Conservation (phyloP, 1,139 yeast genomes). For the Geotrichum candidum region DNA sequence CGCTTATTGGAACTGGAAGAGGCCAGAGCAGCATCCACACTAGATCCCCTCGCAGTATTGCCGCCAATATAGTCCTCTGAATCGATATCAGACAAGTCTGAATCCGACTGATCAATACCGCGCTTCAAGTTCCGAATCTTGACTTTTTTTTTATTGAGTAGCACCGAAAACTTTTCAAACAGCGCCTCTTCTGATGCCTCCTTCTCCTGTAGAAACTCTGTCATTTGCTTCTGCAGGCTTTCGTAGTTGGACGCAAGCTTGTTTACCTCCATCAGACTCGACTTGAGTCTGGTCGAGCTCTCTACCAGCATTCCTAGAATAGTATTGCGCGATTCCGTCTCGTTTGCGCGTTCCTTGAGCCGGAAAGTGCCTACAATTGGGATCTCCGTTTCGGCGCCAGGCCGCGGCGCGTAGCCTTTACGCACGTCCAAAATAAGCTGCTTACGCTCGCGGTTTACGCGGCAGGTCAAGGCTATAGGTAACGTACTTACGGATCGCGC, state of each 20-base stretch:
- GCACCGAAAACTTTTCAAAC: conserved; percentile 24
- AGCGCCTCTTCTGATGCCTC: conserved; percentile 23
- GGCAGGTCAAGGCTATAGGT: conserved; percentile 3
- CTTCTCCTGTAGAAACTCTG: conserved; percentile 21
- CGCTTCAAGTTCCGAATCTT: conserved; percentile 21
- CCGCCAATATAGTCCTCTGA: conserved; percentile 11
- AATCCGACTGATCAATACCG: conserved; percentile 20
- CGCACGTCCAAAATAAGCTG: conserved; percentile 1
- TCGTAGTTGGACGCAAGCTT: conserved; percentile 3
- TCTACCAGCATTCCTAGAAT: conserved; percentile 7
- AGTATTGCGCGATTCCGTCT: background rate
- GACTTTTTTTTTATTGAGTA: conserved; percentile 29
- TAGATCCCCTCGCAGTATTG: background rate
- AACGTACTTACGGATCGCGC: background rate
- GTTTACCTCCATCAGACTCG: background rate
- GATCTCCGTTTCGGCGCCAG: conserved; percentile 7
- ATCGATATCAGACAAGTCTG: conserved; percentile 18
- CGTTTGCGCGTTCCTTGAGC: background rate
- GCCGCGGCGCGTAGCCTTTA: conserved; percentile 10
- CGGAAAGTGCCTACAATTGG: conserved; percentile 1
- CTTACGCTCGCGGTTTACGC: background rate
- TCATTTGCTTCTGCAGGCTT: conserved; percentile 9
- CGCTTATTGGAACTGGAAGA: background rate
- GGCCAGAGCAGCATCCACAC: background rate
- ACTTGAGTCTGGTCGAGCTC: conserved; percentile 10